Base-by-base conservation (phyloP, 257 asterid species). In the Nicotiana attenuata region DNA sequence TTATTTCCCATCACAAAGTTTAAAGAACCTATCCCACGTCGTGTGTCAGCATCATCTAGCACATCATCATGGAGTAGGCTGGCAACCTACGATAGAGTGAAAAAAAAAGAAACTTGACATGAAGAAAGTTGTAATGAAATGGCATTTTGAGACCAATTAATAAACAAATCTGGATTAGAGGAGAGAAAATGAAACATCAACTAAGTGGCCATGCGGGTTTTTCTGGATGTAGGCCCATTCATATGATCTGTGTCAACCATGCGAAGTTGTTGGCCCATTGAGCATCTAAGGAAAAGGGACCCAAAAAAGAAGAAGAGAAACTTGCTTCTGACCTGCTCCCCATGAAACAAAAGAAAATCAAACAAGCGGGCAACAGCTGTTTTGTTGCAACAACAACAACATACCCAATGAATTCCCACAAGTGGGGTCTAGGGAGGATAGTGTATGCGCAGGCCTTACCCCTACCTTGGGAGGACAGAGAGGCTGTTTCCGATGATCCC, bases 31-130 rank as follows among this genome's bases (percentile, higher is more conserved):
- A 96, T 88, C 61, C 99, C 99, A 47, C 98, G 88, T 87, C 98
- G 92, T 19, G 97, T 93, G 77, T 94, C 97, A 78, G 99, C 99
- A 86, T 96, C 99, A 91, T 94, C 99, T 89, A 96, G 85, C 84
- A 96, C 97, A 65, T 96, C 99, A 87, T 96, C 99, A 86, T 96
- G 99, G 79, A 96, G 99, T 88, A 96, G 97, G 89, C 99, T 96
- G 52, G 99, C 98, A 82, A 96, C 98, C 98, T 96, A 86, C 45
- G 45, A 84, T 29, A 60, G 81, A 78, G 41, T 16, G 76, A 33
- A 82, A 68, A 69, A 68, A 69, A 76, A 35, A 29, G 17, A 35
- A 64, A 8, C 80, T 53, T 45, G 59, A 71, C 57, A 41, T 71
- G 6, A 45, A 24, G 79, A 73, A 47, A 73, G 14, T 15, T 47